Percentiles rank a stretch among this genome's conserved stretches.
phyloP scores from a whole-genome alignment of 148 eudicot species.

The Chenopodium album region DNA sequence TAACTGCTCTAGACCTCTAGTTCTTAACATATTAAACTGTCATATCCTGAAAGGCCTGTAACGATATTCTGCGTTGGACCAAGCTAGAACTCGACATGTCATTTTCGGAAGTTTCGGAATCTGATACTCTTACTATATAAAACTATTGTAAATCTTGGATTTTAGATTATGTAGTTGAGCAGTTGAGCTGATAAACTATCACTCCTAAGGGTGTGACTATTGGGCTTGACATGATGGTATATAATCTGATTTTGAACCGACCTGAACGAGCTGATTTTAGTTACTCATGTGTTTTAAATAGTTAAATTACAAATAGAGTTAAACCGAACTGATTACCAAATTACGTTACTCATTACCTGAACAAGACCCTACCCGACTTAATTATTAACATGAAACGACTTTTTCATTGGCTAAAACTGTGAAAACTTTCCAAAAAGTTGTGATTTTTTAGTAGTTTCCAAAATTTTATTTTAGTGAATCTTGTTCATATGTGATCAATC shows the following conservation, averaged over 20 bases:
- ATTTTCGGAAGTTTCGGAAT: background rate
- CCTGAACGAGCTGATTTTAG: too few species aligned
- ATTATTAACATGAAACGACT: background rate
- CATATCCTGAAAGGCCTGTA: constrained; percentile 15
- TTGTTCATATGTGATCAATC: too few species aligned
- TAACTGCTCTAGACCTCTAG: background rate
- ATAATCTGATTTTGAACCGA: too few species aligned
- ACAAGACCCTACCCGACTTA: too few species aligned
- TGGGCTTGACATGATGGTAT: too few species aligned
- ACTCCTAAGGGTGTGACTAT: background rate
- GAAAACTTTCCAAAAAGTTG: background rate
- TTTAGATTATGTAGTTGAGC: background rate
- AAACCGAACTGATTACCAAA: too few species aligned
- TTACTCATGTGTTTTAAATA: too few species aligned
- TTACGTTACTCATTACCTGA: too few species aligned
- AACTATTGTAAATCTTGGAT: background rate
- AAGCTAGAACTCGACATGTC: background rate
- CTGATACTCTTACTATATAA: constrained; percentile 1
- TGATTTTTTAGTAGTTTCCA: background rate
- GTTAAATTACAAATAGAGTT: too few species aligned
- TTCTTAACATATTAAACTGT: constrained; percentile 5
- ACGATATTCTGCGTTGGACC: constrained; percentile 6
- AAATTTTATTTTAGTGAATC: too few species aligned
- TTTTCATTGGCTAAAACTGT: background rate
- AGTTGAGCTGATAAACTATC: background rate